Conservation (phyloP, 176 grass and related monocot genomes). For the Carex cristatella region DNA sequence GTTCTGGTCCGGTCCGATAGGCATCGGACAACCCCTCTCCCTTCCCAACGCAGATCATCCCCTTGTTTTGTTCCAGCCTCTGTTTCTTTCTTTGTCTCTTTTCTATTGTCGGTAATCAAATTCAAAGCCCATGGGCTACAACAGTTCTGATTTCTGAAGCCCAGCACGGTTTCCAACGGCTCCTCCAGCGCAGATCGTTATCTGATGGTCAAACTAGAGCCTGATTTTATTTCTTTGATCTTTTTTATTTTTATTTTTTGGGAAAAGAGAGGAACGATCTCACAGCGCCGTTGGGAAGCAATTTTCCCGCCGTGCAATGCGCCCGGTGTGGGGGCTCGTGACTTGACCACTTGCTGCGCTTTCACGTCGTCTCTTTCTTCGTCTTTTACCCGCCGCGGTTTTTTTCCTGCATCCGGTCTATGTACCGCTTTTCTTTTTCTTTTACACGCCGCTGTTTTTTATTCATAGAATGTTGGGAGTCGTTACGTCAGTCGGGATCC, state of each 20-base stretch:
- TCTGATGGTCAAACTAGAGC: not conserved
- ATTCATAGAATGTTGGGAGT: no score
- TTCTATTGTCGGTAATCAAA: not conserved
- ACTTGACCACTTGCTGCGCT: not conserved
- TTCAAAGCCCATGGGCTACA: not conserved
- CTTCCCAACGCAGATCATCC: not conserved
- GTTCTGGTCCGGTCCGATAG: no score
- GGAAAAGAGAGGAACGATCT: not conserved
- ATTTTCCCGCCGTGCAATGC: not conserved
- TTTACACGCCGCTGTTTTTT: no score
- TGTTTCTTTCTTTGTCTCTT: not conserved
- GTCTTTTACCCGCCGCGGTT: not conserved
- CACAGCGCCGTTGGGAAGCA: not conserved
- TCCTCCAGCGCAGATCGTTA: not conserved
- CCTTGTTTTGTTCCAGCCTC: not conserved
- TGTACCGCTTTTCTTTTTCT: no score
- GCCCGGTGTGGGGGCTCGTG: slow-evolving; percentile 3
- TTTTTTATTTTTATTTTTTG: not conserved
- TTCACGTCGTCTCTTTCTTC: slow-evolving; percentile 1
- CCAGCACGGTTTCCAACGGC: not conserved
- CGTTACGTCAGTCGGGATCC: no score
- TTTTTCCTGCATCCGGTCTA: not conserved
- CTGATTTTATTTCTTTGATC: not conserved
- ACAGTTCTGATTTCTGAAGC: not conserved
- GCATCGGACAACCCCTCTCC: no score